Conservation (phyloP, 2,329 filamentous ascomycete genomes). For the Neurospora crassa region DNA sequence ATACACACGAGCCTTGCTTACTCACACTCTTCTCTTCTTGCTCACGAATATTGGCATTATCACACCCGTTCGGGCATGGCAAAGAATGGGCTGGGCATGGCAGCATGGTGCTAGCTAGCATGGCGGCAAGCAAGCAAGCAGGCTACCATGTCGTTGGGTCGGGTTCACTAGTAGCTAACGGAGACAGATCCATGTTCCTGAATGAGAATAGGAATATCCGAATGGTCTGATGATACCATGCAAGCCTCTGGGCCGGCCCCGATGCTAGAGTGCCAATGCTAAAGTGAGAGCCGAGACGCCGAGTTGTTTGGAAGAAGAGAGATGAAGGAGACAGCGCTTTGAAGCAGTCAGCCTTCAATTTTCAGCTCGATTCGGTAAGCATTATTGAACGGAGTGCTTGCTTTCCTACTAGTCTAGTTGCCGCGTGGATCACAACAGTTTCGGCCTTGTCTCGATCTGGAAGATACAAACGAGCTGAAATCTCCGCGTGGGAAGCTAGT, state of each 20-base stretch:
- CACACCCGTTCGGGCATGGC: neutral
- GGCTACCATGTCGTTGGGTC: neutral
- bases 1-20: neutral
- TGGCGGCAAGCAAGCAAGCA: neutral
- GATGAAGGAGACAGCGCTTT: neutral
- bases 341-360: neutral
- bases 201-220: neutral
- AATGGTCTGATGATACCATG: neutral
- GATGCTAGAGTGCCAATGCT: neutral
- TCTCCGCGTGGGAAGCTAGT: neutral
- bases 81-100: neutral
- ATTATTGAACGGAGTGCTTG: neutral
- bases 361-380: neutral
- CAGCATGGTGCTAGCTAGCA: neutral
- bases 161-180: neutral
- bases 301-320: neutral
- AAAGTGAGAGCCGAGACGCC: neutral
- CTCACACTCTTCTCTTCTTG: neutral
- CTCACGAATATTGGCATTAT: neutral
- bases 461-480: neutral
- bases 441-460: neutral
- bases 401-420: neutral
- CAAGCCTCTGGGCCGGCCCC: neutral
- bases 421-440: neutral
- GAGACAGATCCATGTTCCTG: neutral